Percentiles rank a stretch among this genome's conserved stretches.
Conservation (phyloP, 148 eudicot species). For the Diospyros lotus region DNA sequence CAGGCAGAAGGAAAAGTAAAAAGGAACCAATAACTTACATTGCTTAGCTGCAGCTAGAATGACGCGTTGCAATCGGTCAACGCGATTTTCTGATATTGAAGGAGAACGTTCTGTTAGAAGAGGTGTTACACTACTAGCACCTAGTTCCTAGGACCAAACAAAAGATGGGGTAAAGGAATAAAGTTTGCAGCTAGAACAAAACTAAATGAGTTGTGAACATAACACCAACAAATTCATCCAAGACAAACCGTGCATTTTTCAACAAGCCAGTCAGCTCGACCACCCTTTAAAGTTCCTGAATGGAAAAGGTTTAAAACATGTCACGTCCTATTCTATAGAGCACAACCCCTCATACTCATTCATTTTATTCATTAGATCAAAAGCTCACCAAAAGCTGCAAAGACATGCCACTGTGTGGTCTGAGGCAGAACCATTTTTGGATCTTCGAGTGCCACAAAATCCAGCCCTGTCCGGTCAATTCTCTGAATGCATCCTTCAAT, state of each 20-base stretch:
- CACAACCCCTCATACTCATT: background rate
- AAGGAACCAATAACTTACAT: slow-evolving; percentile 35
- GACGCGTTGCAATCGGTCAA: slow-evolving; percentile 82
- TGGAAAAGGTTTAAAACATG: slow-evolving; percentile 14
- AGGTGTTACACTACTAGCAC: slow-evolving; percentile 84
- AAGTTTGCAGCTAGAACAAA: background rate
- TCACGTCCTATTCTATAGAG: background rate
- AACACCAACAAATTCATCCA: background rate
- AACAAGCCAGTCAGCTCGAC: slow-evolving; percentile 94
- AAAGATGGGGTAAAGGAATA: slow-evolving; percentile 3
- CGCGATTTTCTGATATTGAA: slow-evolving; percentile 81
- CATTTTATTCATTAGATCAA: background rate
- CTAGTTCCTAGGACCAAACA: slow-evolving; percentile 59
- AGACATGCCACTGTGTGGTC: slow-evolving; percentile 80
- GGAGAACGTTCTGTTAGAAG: slow-evolving; percentile 81
- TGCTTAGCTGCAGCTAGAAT: slow-evolving; percentile 84
- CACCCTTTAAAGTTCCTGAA: slow-evolving; percentile 88
- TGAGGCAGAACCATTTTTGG: slow-evolving; percentile 45
- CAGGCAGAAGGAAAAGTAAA: slow-evolving; percentile 1
- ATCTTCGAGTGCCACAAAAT: slow-evolving; percentile 59
- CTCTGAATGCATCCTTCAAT: slow-evolving; percentile 73
- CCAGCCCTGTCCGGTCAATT: slow-evolving; percentile 76
- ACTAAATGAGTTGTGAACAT: background rate
- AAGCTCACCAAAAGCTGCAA: slow-evolving; percentile 84
- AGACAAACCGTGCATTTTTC: slow-evolving; percentile 90